Base-by-base conservation (phyloP, 176 grass and related monocot species). In the Triticum urartu region DNA sequence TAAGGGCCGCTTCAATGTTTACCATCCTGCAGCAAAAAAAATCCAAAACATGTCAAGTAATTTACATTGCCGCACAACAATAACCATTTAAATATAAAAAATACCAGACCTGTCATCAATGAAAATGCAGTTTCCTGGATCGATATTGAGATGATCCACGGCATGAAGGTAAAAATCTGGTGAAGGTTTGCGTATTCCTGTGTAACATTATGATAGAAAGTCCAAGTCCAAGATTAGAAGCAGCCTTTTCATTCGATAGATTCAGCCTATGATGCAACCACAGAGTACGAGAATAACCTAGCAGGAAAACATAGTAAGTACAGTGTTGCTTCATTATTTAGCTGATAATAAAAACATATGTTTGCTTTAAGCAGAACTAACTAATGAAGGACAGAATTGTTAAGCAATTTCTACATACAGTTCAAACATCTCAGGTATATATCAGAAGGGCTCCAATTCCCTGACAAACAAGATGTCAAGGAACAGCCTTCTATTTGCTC, bases 131-230 rank as follows among this genome's bases (percentile, higher is more conserved):
- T 88, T 92, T 84, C 86, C 88, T 83, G 95, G 88, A 83, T 98
- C 93, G 68, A 98, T 79, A 76, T 89, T 87, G 5, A 98, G 88
- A 68, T 87, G 86, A 56, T 98, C 72, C 22, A 91, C 52, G 0
- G 94, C 93, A 70, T 93, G 81, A 69, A 79, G 89, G 82, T 98
- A 98, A 78, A 83, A 95, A 84, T 95, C 93, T 34, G 68, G 75
- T 38, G 89, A 89, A 82, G 95, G 95, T 79, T 98, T 98, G 63
- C 90, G 91, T 79, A 94, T 98, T 86, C 95, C 95, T 98, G 82
- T n/a, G 68, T n/a, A 52, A 67, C 26, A 60, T 21, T 28, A 33
- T 79, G 56, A 81, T 52, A 26, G 60, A 0, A 22, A 50, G 25
- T 58, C 63, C 24, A 71, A 39, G 22, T 62, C 33, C 52, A 28